Evolutionary conservation across 2,329 filamentous ascomycete genomes (phyloP).

Genomic region (Cordyceps farinosa): DNA sequence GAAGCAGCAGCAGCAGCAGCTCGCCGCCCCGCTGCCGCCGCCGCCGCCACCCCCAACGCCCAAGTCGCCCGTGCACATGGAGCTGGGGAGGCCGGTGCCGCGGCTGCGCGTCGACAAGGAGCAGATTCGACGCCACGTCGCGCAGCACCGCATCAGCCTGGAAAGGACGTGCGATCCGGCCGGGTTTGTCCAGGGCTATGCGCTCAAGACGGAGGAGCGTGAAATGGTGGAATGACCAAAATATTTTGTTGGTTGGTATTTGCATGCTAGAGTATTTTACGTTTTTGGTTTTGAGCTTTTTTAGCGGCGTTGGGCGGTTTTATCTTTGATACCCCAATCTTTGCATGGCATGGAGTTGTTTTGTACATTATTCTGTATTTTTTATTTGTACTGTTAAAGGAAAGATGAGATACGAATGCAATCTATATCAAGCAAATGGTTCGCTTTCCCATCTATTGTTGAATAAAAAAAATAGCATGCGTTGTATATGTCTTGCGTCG

Average conservation of each 20-base stretch:
- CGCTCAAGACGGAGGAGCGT: slow-evolving; percentile 39
- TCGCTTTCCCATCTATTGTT: too few species aligned
- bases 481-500: background rate
- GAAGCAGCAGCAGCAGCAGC: slow-evolving; percentile 15
- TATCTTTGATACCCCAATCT: slow-evolving; percentile 7
- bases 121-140: slow-evolving; percentile 63
- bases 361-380: background rate
- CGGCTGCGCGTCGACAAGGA: slow-evolving; percentile 52
- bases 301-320: background rate
- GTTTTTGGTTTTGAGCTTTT: background rate
- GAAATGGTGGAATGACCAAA: slow-evolving; percentile 20
- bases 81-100: slow-evolving; percentile 30
- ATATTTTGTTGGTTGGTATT: too few species aligned
- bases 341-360: background rate
- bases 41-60: background rate
- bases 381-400: background rate
- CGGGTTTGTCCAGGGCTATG: slow-evolving; percentile 70
- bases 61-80: slow-evolving; percentile 20
- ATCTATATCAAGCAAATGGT: background rate
- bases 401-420: background rate
- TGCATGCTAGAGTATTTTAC: slow-evolving; percentile 14
- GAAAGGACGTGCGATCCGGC: slow-evolving; percentile 66
- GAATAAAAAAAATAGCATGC: too few species aligned
- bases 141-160: slow-evolving; percentile 58
- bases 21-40: background rate